Evolutionary conservation across 208 protist genomes (phyloP).

Genomic region (Acanthamoeba lenticulata): DNA sequence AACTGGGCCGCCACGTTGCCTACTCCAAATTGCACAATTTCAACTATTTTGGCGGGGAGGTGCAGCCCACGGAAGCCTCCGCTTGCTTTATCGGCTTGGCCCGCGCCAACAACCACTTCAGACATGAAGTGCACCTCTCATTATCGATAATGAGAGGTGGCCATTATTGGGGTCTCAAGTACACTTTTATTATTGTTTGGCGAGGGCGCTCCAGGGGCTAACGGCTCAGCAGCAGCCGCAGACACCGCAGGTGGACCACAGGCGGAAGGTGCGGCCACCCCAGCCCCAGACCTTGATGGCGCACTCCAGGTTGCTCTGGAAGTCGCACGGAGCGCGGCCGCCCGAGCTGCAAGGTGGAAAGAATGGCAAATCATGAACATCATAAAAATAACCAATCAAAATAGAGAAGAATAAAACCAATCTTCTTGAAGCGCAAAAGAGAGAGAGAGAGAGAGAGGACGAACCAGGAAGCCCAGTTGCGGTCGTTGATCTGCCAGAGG

Average conservation of each 20-base stretch:
- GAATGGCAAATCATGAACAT: not conserved
- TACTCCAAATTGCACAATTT: too few species aligned
- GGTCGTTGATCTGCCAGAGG: conserved; percentile 71
- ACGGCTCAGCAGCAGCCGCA: conserved; percentile 33
- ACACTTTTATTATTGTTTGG: not conserved
- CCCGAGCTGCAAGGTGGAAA: not conserved
- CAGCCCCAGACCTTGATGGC: conserved; percentile 36
- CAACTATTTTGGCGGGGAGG: too few species aligned
- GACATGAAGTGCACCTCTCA: too few species aligned
- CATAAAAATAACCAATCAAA: not conserved
- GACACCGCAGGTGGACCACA: conserved; percentile 17
- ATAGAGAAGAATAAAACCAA: too few species aligned
- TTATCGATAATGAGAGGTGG: too few species aligned
- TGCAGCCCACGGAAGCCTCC: too few species aligned
- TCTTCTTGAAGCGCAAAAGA: too few species aligned
- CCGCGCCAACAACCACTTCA: too few species aligned
- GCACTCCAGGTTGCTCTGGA: conserved; percentile 30
- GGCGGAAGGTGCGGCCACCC: conserved; percentile 3
- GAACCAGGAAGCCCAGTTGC: conserved; percentile 67
- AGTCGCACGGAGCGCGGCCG: not conserved
- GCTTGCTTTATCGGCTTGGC: too few species aligned
- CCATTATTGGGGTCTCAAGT: not conserved
- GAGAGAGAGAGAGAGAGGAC: too few species aligned
- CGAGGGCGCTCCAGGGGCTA: not conserved
- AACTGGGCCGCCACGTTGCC: too few species aligned